Percentiles rank a stretch among this genome's conserved stretches.
These are phyloP conservation scores for Pseudonitzschia delicatissima DNA, from an alignment of 108 stramenopile genomes.

Conservation along the genomic window DNA sequence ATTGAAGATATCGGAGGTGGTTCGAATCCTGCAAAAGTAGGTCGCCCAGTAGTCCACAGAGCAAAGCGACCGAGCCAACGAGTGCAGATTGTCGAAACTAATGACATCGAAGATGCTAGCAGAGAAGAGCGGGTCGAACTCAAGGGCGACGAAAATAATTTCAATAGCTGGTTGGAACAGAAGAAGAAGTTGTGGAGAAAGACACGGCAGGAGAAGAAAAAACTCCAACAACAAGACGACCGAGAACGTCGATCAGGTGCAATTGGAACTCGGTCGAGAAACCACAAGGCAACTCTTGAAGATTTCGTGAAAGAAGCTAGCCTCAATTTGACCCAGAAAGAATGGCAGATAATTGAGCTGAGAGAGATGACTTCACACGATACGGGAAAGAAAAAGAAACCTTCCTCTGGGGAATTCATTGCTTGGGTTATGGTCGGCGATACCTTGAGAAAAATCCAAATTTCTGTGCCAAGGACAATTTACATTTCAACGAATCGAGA, in stretches of 20 bases:
- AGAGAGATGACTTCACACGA: conserved; percentile 80
- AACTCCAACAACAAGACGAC: conserved; percentile 9
- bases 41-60: conserved; percentile 75
- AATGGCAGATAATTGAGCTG: conserved; percentile 94
- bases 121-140: conserved; percentile 31
- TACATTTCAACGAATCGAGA: conserved; percentile 65
- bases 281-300: conserved; percentile 60
- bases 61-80: conserved; percentile 18
- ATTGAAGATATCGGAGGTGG: conserved; percentile 72
- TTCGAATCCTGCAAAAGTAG: conserved; percentile 28
- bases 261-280: conserved; percentile 30
- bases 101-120: not conserved
- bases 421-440: conserved; percentile 89
- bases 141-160: conserved; percentile 54
- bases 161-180: conserved; percentile 83
- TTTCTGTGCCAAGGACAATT: conserved; percentile 81
- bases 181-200: conserved; percentile 87
- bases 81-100: conserved; percentile 6
- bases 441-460: conserved; percentile 72
- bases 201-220: conserved; percentile 47
- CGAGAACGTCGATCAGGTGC: conserved; percentile 4
- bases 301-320: conserved; percentile 83
- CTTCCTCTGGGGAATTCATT: conserved; percentile 80
- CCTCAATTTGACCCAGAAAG: conserved; percentile 48
- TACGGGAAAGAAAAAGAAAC: conserved; percentile 24